Evolutionary conservation across 192 early-diverging fungal genomes (phyloP).

Genomic region (Diversispora eburnea): DNA sequence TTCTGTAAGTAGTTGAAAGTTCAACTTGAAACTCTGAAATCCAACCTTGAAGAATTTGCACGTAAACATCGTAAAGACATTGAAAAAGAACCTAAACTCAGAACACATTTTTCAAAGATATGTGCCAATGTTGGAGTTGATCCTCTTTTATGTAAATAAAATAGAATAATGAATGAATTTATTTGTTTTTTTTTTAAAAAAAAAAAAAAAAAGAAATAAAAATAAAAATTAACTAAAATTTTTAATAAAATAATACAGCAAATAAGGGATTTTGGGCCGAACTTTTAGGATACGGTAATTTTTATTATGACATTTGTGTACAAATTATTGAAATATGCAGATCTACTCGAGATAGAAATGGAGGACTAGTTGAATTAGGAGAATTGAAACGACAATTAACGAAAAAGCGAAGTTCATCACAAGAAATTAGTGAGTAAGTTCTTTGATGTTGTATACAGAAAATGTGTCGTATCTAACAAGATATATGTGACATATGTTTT

Average conservation of each 20-base stretch:
- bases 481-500: slow-evolving; percentile 6
- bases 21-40: slow-evolving; percentile 71
- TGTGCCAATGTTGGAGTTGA: slow-evolving; percentile 92
- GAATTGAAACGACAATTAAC: slow-evolving; percentile 75
- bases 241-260: slow-evolving; percentile 42
- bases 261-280: slow-evolving; percentile 97
- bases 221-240: too few relatives aligned
- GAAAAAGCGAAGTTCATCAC: slow-evolving; percentile 47
- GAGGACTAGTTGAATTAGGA: slow-evolving; percentile 83
- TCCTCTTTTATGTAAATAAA: slow-evolving; percentile 75
- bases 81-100: slow-evolving; percentile 77
- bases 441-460: background rate
- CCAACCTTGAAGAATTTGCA: slow-evolving; percentile 85
- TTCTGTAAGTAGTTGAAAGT: slow-evolving; percentile 49
- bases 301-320: slow-evolving; percentile 95
- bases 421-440: slow-evolving; percentile 50
- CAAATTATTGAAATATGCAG: slow-evolving; percentile 91
- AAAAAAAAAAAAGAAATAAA: too few relatives aligned
- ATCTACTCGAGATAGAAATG: slow-evolving; percentile 76
- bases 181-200: background rate
- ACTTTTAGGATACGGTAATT: slow-evolving; percentile 91
- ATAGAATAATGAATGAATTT: background rate
- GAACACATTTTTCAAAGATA: slow-evolving; percentile 90
- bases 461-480: background rate
- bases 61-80: slow-evolving; percentile 84